Evolutionary conservation across 2,329 filamentous ascomycete species (phyloP).

Genomic region (Rhynchosporium graminicola): DNA sequence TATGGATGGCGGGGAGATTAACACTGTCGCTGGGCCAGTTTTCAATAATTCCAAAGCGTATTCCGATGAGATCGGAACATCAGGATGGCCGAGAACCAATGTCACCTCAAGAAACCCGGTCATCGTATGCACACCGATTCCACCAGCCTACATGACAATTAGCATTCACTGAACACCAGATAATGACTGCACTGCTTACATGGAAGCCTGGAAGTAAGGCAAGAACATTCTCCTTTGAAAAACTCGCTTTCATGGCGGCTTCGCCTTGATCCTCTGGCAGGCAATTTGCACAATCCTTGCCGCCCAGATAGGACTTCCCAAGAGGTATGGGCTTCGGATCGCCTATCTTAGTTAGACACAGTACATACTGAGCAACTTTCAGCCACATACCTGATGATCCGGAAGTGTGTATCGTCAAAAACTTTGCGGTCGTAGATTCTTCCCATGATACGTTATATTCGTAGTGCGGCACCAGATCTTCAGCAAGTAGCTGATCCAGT

Average conservation of each 20-base stretch:
- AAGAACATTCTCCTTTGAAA: constrained; percentile 14
- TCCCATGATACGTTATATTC: constrained; percentile 42
- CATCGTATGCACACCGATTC: constrained; percentile 14
- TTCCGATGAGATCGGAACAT: constrained; percentile 16
- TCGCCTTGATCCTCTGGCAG: constrained; percentile 19
- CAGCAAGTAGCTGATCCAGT: constrained; percentile 39
- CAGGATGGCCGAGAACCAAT: constrained; percentile 19
- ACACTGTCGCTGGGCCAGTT: not conserved
- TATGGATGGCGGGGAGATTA: constrained; percentile 22
- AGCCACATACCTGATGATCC: constrained; percentile 37
- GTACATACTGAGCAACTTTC: not conserved
- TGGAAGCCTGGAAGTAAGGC: constrained; percentile 23
- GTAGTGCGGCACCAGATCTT: constrained; percentile 28
- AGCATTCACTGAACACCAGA: not conserved
- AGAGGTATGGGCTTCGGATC: constrained; percentile 45
- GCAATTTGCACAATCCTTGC: constrained; percentile 40
- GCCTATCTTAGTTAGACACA: constrained; percentile 37
- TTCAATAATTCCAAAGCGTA: constrained; percentile 19
- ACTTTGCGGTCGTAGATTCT: constrained; percentile 41
- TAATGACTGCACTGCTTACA: constrained; percentile 8
- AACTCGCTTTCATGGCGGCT: not conserved
- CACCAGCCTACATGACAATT: constrained; percentile 4
- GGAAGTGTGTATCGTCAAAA: constrained; percentile 46
- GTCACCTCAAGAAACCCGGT: constrained; percentile 16
- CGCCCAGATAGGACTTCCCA: constrained; percentile 41